Evolutionary conservation across 495 filamentous ascomycete species (phyloP).

Genomic region (Xylaria grammica): DNA sequence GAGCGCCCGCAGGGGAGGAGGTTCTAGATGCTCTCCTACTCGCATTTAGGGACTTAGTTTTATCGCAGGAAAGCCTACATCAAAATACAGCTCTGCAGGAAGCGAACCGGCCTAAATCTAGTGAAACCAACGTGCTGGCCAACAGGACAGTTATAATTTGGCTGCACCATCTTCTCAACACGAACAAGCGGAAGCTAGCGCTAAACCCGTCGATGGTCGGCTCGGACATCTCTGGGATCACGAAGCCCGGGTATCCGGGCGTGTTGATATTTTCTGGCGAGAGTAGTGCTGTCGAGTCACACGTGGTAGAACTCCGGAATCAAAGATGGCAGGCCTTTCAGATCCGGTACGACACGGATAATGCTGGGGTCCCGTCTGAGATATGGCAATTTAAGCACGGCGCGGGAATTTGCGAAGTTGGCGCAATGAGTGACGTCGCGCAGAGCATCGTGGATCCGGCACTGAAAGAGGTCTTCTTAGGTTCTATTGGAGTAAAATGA

Average conservation of each 20-base stretch:
- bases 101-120: not conserved
- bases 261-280: slow-evolving; percentile 23
- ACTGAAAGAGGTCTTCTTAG: slow-evolving; percentile 14
- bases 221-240: slow-evolving; percentile 15
- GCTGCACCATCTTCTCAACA: slow-evolving; percentile 27
- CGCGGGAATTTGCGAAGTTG: slow-evolving; percentile 18
- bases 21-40: slow-evolving; percentile 21
- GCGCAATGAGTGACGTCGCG: slow-evolving; percentile 20
- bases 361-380: slow-evolving; percentile 7
- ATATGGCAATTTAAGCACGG: slow-evolving; percentile 23
- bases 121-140: not conserved
- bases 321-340: slow-evolving; percentile 27
- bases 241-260: slow-evolving; percentile 24
- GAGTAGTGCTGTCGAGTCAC: slow-evolving; percentile 16
- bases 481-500: slow-evolving; percentile 25
- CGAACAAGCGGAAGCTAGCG: slow-evolving; percentile 26
- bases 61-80: not conserved
- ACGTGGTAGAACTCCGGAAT: slow-evolving; percentile 20
- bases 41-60: slow-evolving; percentile 10
- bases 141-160: slow-evolving; percentile 23
- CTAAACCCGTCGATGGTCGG: slow-evolving; percentile 11
- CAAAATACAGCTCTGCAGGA: not conserved
- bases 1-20: slow-evolving; percentile 10
- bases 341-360: slow-evolving; percentile 22
- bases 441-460: slow-evolving; percentile 14